Conservation (phyloP, 306 rosid genomes). For the Cicer judaicum region DNA sequence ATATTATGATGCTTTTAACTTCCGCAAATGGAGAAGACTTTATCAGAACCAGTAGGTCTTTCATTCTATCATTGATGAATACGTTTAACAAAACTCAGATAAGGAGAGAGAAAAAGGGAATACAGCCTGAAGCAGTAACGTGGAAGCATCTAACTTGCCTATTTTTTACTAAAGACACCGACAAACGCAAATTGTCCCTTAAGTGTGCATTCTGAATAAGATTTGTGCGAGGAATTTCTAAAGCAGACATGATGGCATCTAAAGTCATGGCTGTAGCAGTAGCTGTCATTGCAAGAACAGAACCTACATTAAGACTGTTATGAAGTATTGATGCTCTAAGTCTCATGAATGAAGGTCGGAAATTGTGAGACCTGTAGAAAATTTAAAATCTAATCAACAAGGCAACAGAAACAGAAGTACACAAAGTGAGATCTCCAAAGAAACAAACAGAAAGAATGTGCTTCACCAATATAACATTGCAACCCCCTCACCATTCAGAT, state of each 20-base stretch:
- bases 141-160: constrained; percentile 65
- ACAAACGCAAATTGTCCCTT: constrained; percentile 73
- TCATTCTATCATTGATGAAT: constrained; percentile 59
- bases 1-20: constrained; percentile 82
- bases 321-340: constrained; percentile 83
- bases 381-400: constrained; percentile 37
- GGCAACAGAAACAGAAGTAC: constrained; percentile 31
- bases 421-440: constrained; percentile 12
- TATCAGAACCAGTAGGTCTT: constrained; percentile 75
- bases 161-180: constrained; percentile 69
- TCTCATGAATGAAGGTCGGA: constrained; percentile 92
- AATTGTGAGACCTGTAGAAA: constrained; percentile 86
- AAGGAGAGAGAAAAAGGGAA: not conserved
- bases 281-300: constrained; percentile 96
- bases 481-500: constrained; percentile 85
- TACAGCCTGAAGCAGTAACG: constrained; percentile 8
- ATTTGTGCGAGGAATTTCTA: constrained; percentile 75
- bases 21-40: constrained; percentile 77
- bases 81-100: constrained; percentile 34
- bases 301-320: constrained; percentile 63
- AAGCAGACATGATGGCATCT: constrained; percentile 77
- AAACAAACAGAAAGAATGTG: not conserved
- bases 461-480: not conserved
- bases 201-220: constrained; percentile 67
- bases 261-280: constrained; percentile 88